These are phyloP conservation scores for Mycena venus DNA, from an alignment of 768 basidiomycete genomes.

Conservation along the genomic window DNA sequence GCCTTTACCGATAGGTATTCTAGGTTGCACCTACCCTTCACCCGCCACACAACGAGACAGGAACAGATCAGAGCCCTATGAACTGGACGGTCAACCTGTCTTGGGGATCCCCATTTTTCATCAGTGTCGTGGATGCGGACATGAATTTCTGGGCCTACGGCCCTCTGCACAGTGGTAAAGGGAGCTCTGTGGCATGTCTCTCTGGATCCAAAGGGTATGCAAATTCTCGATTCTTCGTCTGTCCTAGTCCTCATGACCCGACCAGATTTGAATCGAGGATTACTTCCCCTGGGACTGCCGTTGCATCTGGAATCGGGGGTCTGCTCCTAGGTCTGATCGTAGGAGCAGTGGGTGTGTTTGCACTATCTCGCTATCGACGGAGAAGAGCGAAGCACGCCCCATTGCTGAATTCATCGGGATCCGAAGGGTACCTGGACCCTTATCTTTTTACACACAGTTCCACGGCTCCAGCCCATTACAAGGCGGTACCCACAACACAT, in stretches of 20 bases:
- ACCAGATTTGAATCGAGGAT: background rate
- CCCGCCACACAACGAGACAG: conserved; percentile 71
- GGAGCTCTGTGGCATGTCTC: conserved; percentile 34
- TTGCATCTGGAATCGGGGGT: conserved; percentile 57
- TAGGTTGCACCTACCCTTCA: conserved; percentile 73
- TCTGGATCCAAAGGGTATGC: conserved; percentile 12
- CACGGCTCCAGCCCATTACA: conserved; percentile 38
- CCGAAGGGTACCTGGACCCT: conserved; percentile 12
- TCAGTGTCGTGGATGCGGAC: conserved; percentile 64
- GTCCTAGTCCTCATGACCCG: background rate
- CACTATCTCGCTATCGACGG: conserved; percentile 46
- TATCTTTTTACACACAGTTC: background rate
- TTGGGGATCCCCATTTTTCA: conserved; percentile 61
- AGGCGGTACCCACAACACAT: conserved; percentile 22
- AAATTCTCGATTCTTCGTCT: background rate
- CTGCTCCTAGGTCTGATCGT: conserved; percentile 51
- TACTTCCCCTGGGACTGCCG: conserved; percentile 39
- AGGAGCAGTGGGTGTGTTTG: conserved; percentile 48
- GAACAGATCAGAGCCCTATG: conserved; percentile 52
- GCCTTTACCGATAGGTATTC: background rate
- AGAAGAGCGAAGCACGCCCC: conserved; percentile 38
- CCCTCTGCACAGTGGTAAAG: conserved; percentile 64
- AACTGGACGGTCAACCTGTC: conserved; percentile 70
- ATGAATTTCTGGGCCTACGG: conserved; percentile 70
- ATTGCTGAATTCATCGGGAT: conserved; percentile 44